Base-by-base conservation (phyloP, 805 yeast genomes). In the Candida insectalens region DNA sequence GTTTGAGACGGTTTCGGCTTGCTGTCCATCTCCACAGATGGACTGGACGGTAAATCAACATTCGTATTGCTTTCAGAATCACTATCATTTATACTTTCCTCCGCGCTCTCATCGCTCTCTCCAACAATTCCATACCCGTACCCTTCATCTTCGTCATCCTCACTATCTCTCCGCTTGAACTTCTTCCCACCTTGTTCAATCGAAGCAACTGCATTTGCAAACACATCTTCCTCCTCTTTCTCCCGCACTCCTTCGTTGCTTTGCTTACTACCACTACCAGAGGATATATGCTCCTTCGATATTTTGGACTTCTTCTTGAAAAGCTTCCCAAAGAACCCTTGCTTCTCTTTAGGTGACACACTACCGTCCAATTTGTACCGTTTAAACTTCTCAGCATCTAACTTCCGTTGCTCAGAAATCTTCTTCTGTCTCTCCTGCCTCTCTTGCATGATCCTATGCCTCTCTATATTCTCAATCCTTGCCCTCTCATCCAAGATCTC, bases 271-370 rank as follows among this genome's bases (percentile, higher is more conserved):
- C 9, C 17, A 22, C 14, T 25, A 9, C 14, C 17, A n/a, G 34
- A 16, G 12, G 25, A 16, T 10, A 49, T 19, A 35, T 40, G 44
- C 32, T 53, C 58, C 4, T 47, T 40, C 1, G 59, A 47, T 21
- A 53, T 53, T 23, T 49, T 53, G 16, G 54, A 47, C 32, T 53
- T 53, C 16, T 42, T 36, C 2, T 53, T 49, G 33, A 53, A 53
- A 8, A 53, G 22, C 19, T 44, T 43, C 8, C 44, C 39, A 23
- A 53, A 46, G 7, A 53, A 38, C 4, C 50, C 41, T 16, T 39
- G 47, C 27, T 41, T 44, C 26, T 43, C 38, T 8, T 32, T 35
- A 2, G 26, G 18, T 33, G 37, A 39, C 19, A 32, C 37, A 6
- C 25, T 25, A 5, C 10, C 7, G 9, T 19, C 22, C 14, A 19